Evolutionary conservation across 495 filamentous ascomycete species (phyloP), one percentile per base, ranked within the genome.

Genomic region (Letharia lupina): DNA sequence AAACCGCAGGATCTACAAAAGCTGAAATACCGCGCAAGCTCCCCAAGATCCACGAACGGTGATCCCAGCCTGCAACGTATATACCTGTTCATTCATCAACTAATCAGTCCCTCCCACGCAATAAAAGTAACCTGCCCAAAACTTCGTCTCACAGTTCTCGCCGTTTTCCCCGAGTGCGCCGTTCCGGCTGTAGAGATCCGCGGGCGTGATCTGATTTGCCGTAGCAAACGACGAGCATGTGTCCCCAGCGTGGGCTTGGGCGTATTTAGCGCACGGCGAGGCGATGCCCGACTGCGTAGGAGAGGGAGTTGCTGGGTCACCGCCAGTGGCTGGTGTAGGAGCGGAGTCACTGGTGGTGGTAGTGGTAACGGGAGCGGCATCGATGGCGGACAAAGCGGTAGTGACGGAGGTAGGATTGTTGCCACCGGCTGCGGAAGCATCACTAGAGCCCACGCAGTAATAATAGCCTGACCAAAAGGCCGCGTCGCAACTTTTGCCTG

Each of bases 171-270:
- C 68, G 8, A 70, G 31, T 0, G 61, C 50, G 0, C 13, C 33
- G 40, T 70, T 70, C 61, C 68, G 68, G 2, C 28, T 16, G n/a
- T 65, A 69, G 2, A 70, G 47, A 35, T 68, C 23, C 23, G 20
- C 11, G 0, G 33, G 54, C 13, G 67, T 62, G 61, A 70, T 70
- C 1, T 33, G 35, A 20, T 61, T 69, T 62, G 23, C 48, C 8
- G 48, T 11, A 4, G 48, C 48, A 28, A 52, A 52, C n/a, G 48
- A 52, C 23, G 48, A 52, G 48, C 48, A 52, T 4, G 48, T 52
- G 5, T 52, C 48, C 4, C 48, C 48, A 3, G 48, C 4, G 48
- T 52, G 48, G 10, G 48, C 48, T 6, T 52, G 48, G 13, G 23
- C 48, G 23, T 28, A 52, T 13, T 28, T 52, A 8, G 48, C 48